Conservation (phyloP, 352 stramenopile species). For the Pseudoperonospora humuli region DNA sequence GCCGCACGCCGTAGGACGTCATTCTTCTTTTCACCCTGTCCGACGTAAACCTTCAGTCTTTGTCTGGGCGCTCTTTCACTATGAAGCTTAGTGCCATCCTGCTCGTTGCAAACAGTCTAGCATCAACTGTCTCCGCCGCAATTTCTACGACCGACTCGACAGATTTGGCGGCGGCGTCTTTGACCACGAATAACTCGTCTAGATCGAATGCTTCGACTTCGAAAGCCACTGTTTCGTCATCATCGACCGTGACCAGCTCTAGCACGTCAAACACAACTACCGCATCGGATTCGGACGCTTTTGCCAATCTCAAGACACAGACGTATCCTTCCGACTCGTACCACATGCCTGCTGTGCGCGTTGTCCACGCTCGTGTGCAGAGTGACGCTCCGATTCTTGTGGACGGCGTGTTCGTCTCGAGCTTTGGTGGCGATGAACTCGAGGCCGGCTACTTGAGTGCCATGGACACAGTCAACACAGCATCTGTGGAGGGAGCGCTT, state of each 20-base stretch:
- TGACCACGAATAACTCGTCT: background rate
- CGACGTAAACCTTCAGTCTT: slow-evolving; percentile 22
- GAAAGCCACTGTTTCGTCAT: too few species aligned
- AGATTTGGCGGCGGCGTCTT: background rate
- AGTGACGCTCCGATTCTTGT: slow-evolving; percentile 53
- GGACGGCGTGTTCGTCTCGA: slow-evolving; percentile 51
- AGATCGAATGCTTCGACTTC: background rate
- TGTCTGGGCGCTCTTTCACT: background rate
- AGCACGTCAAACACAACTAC: slow-evolving; percentile 1
- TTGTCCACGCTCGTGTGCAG: slow-evolving; percentile 64
- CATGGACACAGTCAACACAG: slow-evolving; percentile 72
- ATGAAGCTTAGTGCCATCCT: slow-evolving; percentile 27
- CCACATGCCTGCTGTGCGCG: slow-evolving; percentile 56
- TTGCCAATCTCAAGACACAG: slow-evolving; percentile 32
- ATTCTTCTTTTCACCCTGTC: slow-evolving; percentile 30
- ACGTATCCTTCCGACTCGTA: slow-evolving; percentile 26
- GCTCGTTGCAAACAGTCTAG: slow-evolving; percentile 6
- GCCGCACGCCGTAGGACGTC: background rate
- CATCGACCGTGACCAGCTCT: too few species aligned
- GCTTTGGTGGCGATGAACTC: slow-evolving; percentile 44
- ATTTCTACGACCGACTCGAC: background rate
- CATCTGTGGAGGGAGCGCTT: slow-evolving; percentile 56
- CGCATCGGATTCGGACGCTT: slow-evolving; percentile 4
- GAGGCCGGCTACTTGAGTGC: slow-evolving; percentile 47
- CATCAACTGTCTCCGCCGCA: slow-evolving; percentile 9